Conservation (phyloP, 495 filamentous ascomycete genomes). For the Neurospora cerealis region DNA sequence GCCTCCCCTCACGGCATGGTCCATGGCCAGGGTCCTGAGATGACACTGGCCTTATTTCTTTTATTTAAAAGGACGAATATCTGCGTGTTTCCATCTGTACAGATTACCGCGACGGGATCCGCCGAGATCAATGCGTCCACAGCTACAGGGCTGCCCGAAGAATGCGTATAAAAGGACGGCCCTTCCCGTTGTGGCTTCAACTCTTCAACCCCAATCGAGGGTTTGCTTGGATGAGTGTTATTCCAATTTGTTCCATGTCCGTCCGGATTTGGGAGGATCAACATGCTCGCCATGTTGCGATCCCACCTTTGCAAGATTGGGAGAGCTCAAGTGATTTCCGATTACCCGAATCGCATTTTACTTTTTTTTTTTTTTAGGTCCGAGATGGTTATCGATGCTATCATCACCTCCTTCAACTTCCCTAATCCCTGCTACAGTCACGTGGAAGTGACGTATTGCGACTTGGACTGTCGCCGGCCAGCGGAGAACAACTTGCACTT, state of each 20-base stretch:
- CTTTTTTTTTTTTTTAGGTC: background rate
- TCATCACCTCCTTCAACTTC: background rate
- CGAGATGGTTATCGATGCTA: background rate
- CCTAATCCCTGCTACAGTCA: background rate
- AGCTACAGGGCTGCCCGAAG: background rate
- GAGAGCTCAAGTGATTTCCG: background rate
- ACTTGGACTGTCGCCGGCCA: background rate
- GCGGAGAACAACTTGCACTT: background rate
- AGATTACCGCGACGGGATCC: background rate
- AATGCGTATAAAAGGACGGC: background rate
- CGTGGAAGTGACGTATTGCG: background rate
- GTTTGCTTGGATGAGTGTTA: background rate
- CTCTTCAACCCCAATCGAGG: background rate
- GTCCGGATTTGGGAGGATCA: background rate
- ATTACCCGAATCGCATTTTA: background rate
- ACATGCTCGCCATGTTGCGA: background rate
- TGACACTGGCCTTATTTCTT: background rate
- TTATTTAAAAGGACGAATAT: background rate
- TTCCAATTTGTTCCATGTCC: background rate
- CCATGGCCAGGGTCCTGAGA: background rate
- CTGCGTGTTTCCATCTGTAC: background rate
- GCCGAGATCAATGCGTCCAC: background rate
- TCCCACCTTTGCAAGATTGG: background rate
- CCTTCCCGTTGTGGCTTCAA: background rate
- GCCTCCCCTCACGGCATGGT: background rate